Base-by-base conservation (phyloP, 1,284 basidiomycete species). In the Ceratobasidium sp. region DNA sequence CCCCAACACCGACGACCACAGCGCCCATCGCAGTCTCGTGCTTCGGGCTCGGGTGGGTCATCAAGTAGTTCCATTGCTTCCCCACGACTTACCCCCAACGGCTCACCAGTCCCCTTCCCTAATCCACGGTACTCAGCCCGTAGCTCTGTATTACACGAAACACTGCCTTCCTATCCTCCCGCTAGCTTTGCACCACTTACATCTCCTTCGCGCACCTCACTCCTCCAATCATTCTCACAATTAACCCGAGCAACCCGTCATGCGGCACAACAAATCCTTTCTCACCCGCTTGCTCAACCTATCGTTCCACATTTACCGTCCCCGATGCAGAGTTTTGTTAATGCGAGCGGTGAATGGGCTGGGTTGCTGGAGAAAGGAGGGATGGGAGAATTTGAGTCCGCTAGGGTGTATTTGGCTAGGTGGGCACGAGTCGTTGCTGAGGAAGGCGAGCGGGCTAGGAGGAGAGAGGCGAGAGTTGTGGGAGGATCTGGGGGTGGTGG, bases 341-440 rank as follows among this genome's bases (percentile, higher is more conserved):
- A 87, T 74, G 93, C 85, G 2, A 86, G 86, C 69, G 91, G 91
- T 16, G 93, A 93, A 74, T 84, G 87, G 77, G 85, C 87, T 11
- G 90, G 89, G 72, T 91, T 89, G 89, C 87, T 91, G 8, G 88
- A 91, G 76, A 88, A 91, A 74, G 90, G 90, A 14, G 92, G 91
- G 3, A 89, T 93, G 8, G 91, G 89, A 13, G 93, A 95, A 77
- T 99, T 96, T 76, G 97, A 99, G 77, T 91, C 90, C 69, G 96
- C 97, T 0, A 82, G 96, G 2, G 93, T 99, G 4, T 99, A 98
- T 77, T 84, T 99, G 7, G 97, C 97, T 0, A 85, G 93, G 30
- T 99, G 97, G 97, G 96, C 97, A 0, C 83, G 95, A 25, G 79
- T 94, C 53, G 96, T 99, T 0, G 96, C 95, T 0, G 95, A 97